Conservation (phyloP, 495 filamentous ascomycete genomes). For the Durotheca rogersii region DNA sequence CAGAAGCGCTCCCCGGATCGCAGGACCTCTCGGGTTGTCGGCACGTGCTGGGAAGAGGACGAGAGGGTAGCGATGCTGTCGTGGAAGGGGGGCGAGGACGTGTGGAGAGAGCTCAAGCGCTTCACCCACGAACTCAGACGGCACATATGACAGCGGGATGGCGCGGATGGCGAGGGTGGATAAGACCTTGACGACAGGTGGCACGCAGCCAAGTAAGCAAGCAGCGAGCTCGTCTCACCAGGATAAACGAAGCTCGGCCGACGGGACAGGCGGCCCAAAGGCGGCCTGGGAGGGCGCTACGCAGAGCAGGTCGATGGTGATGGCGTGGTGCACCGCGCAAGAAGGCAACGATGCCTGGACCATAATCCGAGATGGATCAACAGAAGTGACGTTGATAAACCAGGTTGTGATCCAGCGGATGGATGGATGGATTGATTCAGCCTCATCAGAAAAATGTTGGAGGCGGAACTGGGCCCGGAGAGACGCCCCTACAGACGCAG, state of each 20-base stretch:
- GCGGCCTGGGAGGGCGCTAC: conserved; percentile 24
- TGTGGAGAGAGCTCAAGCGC: conserved; percentile 5
- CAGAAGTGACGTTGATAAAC: conserved; percentile 31
- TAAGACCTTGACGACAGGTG: conserved; percentile 4
- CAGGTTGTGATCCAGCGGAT: conserved; percentile 27
- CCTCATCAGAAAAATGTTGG: conserved; percentile 32
- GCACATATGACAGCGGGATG: conserved; percentile 15
- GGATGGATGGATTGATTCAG: conserved; percentile 32
- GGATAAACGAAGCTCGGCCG: conserved; percentile 14
- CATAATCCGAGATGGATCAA: conserved; percentile 16
- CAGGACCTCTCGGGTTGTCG: too few species aligned
- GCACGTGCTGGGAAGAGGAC: too few species aligned
- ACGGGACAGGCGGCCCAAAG: conserved; percentile 19
- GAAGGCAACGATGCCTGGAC: conserved; percentile 5
- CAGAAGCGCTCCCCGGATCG: too few species aligned
- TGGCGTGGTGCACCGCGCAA: conserved; percentile 16
- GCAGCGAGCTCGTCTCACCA: neutral
- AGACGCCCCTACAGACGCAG: conserved; percentile 18
- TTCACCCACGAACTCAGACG: conserved; percentile 6
- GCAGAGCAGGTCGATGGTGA: conserved; percentile 18
- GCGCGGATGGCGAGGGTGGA: conserved; percentile 4
- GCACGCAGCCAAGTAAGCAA: neutral
- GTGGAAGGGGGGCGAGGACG: neutral
- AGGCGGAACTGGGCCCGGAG: conserved; percentile 16
- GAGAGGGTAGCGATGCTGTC: too few species aligned